A percentile compares a stretch with the other conserved stretches of the same genome.
Conservation (phyloP, 768 basidiomycete genomes). For the Phylloporus rhodoxanthus region DNA sequence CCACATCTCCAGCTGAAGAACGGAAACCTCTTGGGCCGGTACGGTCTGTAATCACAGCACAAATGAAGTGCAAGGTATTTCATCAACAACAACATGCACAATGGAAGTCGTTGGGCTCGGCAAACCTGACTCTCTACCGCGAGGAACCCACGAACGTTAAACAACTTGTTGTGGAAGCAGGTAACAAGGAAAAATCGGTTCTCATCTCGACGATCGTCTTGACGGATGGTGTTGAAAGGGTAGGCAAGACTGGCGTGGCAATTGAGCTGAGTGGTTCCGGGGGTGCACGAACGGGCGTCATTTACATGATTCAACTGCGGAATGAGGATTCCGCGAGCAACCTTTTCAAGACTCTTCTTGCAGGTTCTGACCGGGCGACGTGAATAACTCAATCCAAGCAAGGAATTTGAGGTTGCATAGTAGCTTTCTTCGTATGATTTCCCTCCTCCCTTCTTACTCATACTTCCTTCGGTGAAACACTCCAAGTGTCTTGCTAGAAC, state of each 20-base stretch:
- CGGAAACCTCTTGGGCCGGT: slow-evolving; percentile 56
- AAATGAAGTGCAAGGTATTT: slow-evolving; percentile 99
- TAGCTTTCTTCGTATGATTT: background rate
- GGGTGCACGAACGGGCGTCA: slow-evolving; percentile 85
- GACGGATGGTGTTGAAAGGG: slow-evolving; percentile 93
- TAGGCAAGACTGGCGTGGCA: slow-evolving; percentile 98
- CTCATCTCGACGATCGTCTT: slow-evolving; percentile 94
- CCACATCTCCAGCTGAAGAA: slow-evolving; percentile 69
- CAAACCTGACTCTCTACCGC: slow-evolving; percentile 79
- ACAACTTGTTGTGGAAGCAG: slow-evolving; percentile 91
- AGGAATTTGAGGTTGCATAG: background rate
- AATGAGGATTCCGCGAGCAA: slow-evolving; percentile 83
- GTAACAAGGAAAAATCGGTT: slow-evolving; percentile 66
- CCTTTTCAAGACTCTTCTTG: slow-evolving; percentile 80
- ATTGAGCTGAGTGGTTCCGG: slow-evolving; percentile 84
- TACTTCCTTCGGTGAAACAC: background rate
- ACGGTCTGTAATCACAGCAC: slow-evolving; percentile 71
- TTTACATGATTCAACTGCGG: slow-evolving; percentile 96
- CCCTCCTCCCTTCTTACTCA: background rate
- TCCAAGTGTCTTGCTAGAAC: slow-evolving; percentile 11
- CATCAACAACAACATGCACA: slow-evolving; percentile 93
- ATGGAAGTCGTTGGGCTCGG: slow-evolving; percentile 93
- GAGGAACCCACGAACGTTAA: slow-evolving; percentile 86
- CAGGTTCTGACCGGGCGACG: slow-evolving; percentile 71
- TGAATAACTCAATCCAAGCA: slow-evolving; percentile 6